Base-by-base conservation (phyloP, 2,329 filamentous ascomycete genomes). In the Phialocephala sp. region DNA sequence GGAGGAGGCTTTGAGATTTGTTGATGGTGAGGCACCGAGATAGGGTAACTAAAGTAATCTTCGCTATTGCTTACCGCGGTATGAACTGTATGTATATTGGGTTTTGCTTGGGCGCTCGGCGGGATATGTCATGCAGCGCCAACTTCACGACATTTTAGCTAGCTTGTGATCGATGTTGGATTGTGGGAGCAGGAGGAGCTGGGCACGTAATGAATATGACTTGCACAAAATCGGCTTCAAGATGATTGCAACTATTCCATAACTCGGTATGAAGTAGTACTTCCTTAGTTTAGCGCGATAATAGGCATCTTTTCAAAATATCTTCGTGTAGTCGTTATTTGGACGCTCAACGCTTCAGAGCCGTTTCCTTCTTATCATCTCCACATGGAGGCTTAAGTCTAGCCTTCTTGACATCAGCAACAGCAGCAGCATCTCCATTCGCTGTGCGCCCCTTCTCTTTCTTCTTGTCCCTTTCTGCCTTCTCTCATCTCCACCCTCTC, bases 1-100 rank as follows among this genome's bases (percentile, higher is more conserved):
- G 63, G 92, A 97, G 70, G 92, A 95, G 74, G 95, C 95, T 35
- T 82, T 99, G 72, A 90, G 92, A 75, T 99, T 99, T 77, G 94
- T 99, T 14, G 94, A 98, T 77, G 94, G 93, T 22, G 93, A 97
- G 68, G 76, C 72, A 20, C 74, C 74, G 4, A 74, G 71, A 61
- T 76, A 70, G 15, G 12, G 22, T 27, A 24, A 24, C 22, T 18
- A 54, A n/a, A 24, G 27, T 12, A 35, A 6, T 54, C 14, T 32
- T 35, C 14, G 24, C 24, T 32, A 35, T 54, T 54, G 50, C 50
- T 54, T 32, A 20, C 11, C n/a, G n/a, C 45, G 45, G 6, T 20
- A 50, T 50, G n/a, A 20, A 20, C 8, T 9, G 20, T 24, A 24
- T 50, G 50, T 54, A 32, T 54, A 54, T 54, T 54, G 50, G 50